Conservation (phyloP, 2,329 filamentous ascomycete genomes). For the Eutypa lata region DNA sequence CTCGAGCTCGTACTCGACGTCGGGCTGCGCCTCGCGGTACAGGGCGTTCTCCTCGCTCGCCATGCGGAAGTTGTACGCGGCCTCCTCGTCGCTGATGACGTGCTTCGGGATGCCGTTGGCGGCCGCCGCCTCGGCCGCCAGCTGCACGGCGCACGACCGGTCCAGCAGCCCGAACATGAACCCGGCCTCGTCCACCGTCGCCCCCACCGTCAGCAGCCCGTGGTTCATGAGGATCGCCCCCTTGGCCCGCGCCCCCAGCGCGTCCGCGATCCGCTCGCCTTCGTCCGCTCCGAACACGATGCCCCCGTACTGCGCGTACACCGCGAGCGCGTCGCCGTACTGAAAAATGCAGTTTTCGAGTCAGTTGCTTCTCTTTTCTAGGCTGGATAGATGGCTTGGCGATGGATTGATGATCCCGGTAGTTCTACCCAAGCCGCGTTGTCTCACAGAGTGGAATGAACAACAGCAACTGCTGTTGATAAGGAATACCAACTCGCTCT, state of each 20-base stretch:
- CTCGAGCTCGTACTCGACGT: slow-evolving; percentile 30
- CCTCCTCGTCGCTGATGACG: slow-evolving; percentile 40
- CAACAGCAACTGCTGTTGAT: too few relatives aligned
- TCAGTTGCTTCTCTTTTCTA: too few relatives aligned
- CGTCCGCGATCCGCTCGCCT: slow-evolving; percentile 59
- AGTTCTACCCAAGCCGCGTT: too few relatives aligned
- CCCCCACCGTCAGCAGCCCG: slow-evolving; percentile 67
- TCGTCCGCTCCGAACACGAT: slow-evolving; percentile 60
- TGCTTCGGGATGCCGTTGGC: slow-evolving; percentile 36
- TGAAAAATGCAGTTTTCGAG: too few relatives aligned
- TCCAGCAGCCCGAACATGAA: slow-evolving; percentile 69
- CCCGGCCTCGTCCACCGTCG: slow-evolving; percentile 71
- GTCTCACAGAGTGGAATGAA: too few relatives aligned
- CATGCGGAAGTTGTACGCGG: slow-evolving; percentile 36
- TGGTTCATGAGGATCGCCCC: slow-evolving; percentile 68
- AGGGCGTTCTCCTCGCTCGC: slow-evolving; percentile 29
- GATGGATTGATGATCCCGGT: too few relatives aligned
- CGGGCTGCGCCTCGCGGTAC: slow-evolving; percentile 32
- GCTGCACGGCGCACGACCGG: slow-evolving; percentile 64
- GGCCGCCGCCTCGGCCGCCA: slow-evolving; percentile 65
- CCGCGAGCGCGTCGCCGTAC: slow-evolving; percentile 56
- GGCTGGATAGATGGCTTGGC: too few relatives aligned
- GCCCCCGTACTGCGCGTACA: slow-evolving; percentile 56
- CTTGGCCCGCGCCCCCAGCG: slow-evolving; percentile 56
- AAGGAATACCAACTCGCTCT: too few relatives aligned